These are phyloP conservation scores for Phycomyces nitens DNA, from an alignment of 192 early-diverging fungal species.

Conservation along the genomic window DNA sequence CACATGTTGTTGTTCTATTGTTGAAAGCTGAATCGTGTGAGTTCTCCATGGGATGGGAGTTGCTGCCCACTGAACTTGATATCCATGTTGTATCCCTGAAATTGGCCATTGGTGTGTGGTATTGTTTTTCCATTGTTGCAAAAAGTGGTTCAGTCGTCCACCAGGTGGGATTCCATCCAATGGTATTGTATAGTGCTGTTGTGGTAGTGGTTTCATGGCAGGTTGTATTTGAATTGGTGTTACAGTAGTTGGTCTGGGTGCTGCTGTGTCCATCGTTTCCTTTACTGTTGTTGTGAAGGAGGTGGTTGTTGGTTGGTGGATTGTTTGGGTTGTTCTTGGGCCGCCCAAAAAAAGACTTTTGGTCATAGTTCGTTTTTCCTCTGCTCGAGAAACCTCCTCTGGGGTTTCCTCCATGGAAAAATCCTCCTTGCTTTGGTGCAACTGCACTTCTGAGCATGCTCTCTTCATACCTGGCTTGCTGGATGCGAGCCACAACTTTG, in stretches of 20 bases:
- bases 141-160: neutral
- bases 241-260: neutral
- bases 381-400: too few relatives aligned
- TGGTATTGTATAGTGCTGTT: neutral
- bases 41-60: neutral
- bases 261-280: too few relatives aligned
- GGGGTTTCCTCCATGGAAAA: too few relatives aligned
- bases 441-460: too few relatives aligned
- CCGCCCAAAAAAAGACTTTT: too few relatives aligned
- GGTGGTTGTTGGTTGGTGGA: too few relatives aligned
- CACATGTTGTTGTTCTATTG: neutral
- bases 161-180: conserved; percentile 9
- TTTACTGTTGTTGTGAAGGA: too few relatives aligned
- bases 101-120: conserved; percentile 2
- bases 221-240: neutral
- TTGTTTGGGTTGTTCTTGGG: too few relatives aligned
- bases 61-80: neutral
- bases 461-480: too few relatives aligned
- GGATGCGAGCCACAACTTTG: too few relatives aligned
- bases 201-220: neutral
- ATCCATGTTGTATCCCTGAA: neutral
- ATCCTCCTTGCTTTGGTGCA: too few relatives aligned
- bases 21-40: neutral
- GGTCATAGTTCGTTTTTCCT: too few relatives aligned
- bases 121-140: neutral